Base-by-base conservation (phyloP, 2,329 filamentous ascomycete species). In the Raffaelea albimanens region DNA sequence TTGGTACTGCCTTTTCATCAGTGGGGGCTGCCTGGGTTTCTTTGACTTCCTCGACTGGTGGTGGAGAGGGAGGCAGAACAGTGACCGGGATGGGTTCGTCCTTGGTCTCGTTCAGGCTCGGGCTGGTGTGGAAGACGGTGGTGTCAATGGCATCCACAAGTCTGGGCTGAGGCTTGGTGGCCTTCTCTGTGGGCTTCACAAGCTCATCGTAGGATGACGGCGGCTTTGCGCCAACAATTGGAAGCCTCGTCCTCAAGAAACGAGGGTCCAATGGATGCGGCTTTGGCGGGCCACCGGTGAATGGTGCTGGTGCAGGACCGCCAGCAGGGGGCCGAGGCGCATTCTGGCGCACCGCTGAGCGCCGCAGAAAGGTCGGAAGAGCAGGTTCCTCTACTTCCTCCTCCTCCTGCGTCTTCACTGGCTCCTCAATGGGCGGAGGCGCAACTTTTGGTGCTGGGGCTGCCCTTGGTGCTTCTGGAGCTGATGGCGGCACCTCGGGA, bases 51-150 rank as follows among this genome's bases (percentile, higher is more conserved):
- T 18, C 8, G 22, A 20, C 5, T 22, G 19, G 10, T 11, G 14
- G 19, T 8, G 39, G 3, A 20, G 39, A 22, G 10, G 39, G 39
- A 20, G 19, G 25, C 7, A 29, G 25, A 29, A 29, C 25, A 13
- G 25, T 29, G 25, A 29, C 25, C 25, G 13, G 25, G 13, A 29
- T 29, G 25, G 25, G 25, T 13, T 29, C 25, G 7, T 29, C 25
- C 25, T 40, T 21, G 10, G 4, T 21, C 39, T 40, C 39, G n/a
- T 16, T 20, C 11, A 41, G 25, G 9, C 10, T 72, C 22, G 63
- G 61, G 14, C 55, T 57, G 2, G 71, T 73, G 49, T 70, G 70
- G 47, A 78, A 77, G 19, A 76, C 57, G 43, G 72, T 69, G 44
- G 74, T 54, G 46, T 74, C 63, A 20, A 73, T 57, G 21, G 59